A percentile compares a stretch with the other conserved stretches of the same genome.
phyloP scores from a whole-genome alignment of 805 yeast species.

The Yueomyces sp. region DNA sequence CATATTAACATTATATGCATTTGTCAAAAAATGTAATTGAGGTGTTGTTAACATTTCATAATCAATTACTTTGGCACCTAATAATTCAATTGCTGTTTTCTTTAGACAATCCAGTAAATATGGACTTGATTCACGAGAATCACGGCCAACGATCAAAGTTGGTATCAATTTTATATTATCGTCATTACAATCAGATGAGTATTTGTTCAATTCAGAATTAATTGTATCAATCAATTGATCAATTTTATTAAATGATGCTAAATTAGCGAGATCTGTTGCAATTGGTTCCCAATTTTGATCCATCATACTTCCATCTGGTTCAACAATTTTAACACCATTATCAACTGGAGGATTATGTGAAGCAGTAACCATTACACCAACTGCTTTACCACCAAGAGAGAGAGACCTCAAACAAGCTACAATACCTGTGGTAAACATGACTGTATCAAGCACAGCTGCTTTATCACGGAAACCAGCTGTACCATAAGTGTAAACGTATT shows the following conservation, averaged over 20 bases:
- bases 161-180: constrained; percentile 6
- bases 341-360: constrained; percentile 89
- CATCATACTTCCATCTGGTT: constrained; percentile 86
- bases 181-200: not conserved
- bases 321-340: constrained; percentile 88
- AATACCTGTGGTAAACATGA: constrained; percentile 72
- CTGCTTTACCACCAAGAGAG: constrained; percentile 46
- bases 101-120: constrained; percentile 29
- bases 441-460: constrained; percentile 59
- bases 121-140: constrained; percentile 79
- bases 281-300: constrained; percentile 69
- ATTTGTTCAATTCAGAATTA: constrained; percentile 19
- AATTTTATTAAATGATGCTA: constrained; percentile 27
- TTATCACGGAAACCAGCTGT: constrained; percentile 91
- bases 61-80: constrained; percentile 36
- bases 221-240: constrained; percentile 27
- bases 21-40: constrained; percentile 77
- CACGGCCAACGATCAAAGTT: constrained; percentile 64
- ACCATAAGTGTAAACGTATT: constrained; percentile 53
- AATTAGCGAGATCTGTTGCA: constrained; percentile 72
- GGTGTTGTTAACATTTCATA: constrained; percentile 81
- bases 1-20: constrained; percentile 40
- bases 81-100: constrained; percentile 46
- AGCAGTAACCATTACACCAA: constrained; percentile 96
- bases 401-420: constrained; percentile 77